A percentile compares a stretch with the other conserved stretches of the same genome.
Evolutionary conservation across 139 green algal genomes (phyloP).

Genomic region (Auxenochlorella protothecoides): DNA sequence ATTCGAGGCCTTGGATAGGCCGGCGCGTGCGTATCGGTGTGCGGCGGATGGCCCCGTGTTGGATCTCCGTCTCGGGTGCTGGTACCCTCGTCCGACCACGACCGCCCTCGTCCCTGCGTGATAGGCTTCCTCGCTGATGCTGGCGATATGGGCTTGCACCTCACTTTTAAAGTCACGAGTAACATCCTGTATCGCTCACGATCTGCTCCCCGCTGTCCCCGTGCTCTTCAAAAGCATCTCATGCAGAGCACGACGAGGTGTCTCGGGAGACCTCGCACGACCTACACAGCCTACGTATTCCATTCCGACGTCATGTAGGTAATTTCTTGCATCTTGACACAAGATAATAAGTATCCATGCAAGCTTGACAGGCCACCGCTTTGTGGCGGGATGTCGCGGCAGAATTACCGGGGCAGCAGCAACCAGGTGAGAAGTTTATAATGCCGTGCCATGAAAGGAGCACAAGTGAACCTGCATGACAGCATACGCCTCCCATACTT

Average conservation of each 20-base stretch:
- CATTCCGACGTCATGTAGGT: not conserved
- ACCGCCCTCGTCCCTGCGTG: too few relatives aligned
- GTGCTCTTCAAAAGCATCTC: too few relatives aligned
- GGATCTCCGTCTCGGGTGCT: too few relatives aligned
- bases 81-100: too few relatives aligned
- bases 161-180: not conserved
- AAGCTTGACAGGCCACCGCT: too few relatives aligned
- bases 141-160: not conserved
- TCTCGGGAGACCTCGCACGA: not conserved
- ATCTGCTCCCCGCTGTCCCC: not conserved
- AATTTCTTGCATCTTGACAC: not conserved
- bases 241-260: too few relatives aligned
- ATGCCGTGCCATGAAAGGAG: too few relatives aligned
- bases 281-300: not conserved
- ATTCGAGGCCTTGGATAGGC: conserved; percentile 3
- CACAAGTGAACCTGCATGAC: too few relatives aligned
- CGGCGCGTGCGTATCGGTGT: not conserved
- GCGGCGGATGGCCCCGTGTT: too few relatives aligned
- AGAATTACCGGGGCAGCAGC: not conserved
- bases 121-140: too few relatives aligned
- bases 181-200: not conserved
- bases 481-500: too few relatives aligned
- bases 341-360: not conserved
- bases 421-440: not conserved
- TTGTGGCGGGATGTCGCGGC: not conserved